Evolutionary conservation across 1,284 basidiomycete genomes (phyloP).

Genomic region (Trichosporon sp.): DNA sequence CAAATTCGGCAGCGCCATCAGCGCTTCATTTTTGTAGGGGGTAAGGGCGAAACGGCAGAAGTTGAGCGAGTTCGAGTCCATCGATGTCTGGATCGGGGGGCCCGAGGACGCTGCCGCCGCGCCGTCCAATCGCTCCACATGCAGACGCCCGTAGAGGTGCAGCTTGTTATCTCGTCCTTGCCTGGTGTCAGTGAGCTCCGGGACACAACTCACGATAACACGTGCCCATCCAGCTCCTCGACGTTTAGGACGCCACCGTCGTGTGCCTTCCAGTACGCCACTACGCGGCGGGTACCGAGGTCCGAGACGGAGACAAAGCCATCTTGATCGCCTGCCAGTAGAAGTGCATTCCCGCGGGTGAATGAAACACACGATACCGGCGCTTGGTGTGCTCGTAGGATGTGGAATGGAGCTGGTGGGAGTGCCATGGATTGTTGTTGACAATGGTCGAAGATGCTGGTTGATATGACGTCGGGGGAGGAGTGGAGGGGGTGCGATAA

Average conservation of each 20-base stretch:
- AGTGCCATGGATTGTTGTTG: constrained; percentile 29
- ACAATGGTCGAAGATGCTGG: neutral
- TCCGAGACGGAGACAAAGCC: constrained; percentile 68
- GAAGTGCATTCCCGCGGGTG: constrained; percentile 69
- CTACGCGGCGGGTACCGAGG: constrained; percentile 68
- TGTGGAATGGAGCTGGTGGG: constrained; percentile 65
- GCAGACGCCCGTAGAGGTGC: constrained; percentile 46
- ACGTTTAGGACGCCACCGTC: constrained; percentile 72
- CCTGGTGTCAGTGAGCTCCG: constrained; percentile 57
- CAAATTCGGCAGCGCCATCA: constrained; percentile 80
- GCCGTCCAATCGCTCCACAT: constrained; percentile 64
- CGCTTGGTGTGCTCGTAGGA: constrained; percentile 71
- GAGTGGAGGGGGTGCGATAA: neutral
- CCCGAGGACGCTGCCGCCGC: constrained; percentile 28
- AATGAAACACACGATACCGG: constrained; percentile 62
- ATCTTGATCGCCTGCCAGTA: constrained; percentile 78
- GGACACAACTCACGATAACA: constrained; percentile 68
- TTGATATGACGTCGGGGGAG: constrained; percentile 3
- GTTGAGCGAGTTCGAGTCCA: constrained; percentile 86
- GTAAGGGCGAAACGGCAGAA: constrained; percentile 78
- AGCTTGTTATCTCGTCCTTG: constrained; percentile 76
- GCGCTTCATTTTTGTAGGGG: constrained; percentile 51
- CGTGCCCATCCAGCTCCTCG: constrained; percentile 66
- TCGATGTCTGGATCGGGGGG: constrained; percentile 65
- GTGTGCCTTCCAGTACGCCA: constrained; percentile 77